Conservation (phyloP, 2,329 filamentous ascomycete genomes). For the Talaromyces sp. region DNA sequence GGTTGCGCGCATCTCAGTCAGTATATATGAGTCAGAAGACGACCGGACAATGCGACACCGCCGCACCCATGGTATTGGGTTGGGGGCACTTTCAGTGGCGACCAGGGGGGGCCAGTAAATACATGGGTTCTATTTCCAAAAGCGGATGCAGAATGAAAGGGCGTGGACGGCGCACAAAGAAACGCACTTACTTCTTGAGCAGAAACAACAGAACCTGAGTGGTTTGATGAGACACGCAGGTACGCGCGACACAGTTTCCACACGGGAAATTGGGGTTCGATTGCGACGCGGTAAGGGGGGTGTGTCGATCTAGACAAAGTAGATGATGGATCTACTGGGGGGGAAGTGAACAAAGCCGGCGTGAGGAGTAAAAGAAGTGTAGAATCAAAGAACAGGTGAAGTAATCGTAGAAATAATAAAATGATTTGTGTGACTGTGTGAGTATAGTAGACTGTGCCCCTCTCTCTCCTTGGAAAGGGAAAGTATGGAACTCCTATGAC, state of each 20-base stretch:
- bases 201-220: constrained; percentile 17
- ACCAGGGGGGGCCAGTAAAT: neutral
- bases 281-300: constrained; percentile 28
- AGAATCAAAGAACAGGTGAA: too few relatives aligned
- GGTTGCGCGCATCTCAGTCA: constrained; percentile 10
- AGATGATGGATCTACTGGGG: neutral
- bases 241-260: constrained; percentile 19
- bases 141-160: constrained; percentile 4
- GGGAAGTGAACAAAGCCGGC: too few relatives aligned
- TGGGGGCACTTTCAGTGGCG: constrained; percentile 18
- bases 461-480: constrained; percentile 16
- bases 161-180: neutral
- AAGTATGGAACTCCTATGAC: constrained; percentile 18
- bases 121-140: constrained; percentile 2
- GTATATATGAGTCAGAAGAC: constrained; percentile 29
- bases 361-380: neutral
- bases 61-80: constrained; percentile 16
- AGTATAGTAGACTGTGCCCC: neutral
- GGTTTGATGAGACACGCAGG: constrained; percentile 12
- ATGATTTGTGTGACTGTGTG: constrained; percentile 2
- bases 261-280: constrained; percentile 7
- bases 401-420: neutral
- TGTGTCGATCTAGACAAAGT: constrained; percentile 2
- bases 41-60: constrained; percentile 19
- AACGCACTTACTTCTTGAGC: constrained; percentile 25